phyloP scores from a whole-genome alignment of 306 rosid species.

The Vigna unguiculata region DNA sequence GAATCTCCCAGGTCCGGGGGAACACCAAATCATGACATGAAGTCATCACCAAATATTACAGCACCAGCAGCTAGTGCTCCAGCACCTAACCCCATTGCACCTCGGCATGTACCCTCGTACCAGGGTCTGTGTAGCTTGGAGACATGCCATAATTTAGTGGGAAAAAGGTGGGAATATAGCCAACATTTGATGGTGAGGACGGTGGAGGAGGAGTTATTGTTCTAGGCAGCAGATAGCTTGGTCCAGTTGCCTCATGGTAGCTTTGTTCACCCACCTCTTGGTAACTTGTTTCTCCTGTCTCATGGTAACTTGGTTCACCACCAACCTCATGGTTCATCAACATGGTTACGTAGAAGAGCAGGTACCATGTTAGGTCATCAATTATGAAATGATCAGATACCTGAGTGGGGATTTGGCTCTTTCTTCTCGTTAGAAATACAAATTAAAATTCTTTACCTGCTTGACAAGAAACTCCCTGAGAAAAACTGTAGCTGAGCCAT shows the following conservation, averaged over 20 bases:
- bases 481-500: conserved; percentile 67
- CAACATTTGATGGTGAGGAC: conserved; percentile 64
- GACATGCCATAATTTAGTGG: conserved; percentile 53
- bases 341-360: conserved; percentile 30
- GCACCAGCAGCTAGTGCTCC: conserved; percentile 92
- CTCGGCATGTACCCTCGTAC: too few species aligned
- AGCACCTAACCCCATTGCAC: too few species aligned
- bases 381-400: conserved; percentile 51
- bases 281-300: conserved; percentile 50
- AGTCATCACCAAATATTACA: conserved; percentile 83
- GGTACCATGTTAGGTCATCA: not conserved
- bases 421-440: conserved; percentile 58
- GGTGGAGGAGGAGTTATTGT: conserved; percentile 64
- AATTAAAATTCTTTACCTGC: conserved; percentile 62
- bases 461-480: conserved; percentile 71
- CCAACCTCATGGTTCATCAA: conserved; percentile 44
- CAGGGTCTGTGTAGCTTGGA: conserved; percentile 52
- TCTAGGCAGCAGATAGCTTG: conserved; percentile 57
- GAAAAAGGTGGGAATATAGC: conserved; percentile 64
- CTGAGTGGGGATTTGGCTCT: conserved; percentile 56
- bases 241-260: conserved; percentile 54
- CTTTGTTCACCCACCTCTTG: conserved; percentile 51
- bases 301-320: conserved; percentile 59
- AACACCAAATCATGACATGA: conserved; percentile 72
- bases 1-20: too few species aligned